Evolutionary conservation across 768 basidiomycete genomes (phyloP).

Genomic region (Coprinopsis sp.): DNA sequence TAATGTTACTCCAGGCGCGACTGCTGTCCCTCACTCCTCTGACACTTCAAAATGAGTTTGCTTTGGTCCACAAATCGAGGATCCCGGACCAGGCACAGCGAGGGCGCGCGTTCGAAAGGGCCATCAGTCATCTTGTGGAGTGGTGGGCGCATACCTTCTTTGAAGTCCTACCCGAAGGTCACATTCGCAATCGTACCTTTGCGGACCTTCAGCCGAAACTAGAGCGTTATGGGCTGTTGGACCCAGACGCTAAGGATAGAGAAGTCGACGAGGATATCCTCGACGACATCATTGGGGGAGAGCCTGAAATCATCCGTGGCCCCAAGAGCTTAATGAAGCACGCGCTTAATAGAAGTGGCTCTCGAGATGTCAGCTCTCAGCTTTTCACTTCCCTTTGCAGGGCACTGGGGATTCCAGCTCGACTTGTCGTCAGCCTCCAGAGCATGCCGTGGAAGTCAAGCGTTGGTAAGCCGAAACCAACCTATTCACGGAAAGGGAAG

Average conservation of each 20-base stretch:
- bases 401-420: slow-evolving; percentile 77
- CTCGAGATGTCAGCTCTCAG: slow-evolving; percentile 82
- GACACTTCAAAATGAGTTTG: slow-evolving; percentile 73
- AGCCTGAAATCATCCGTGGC: slow-evolving; percentile 66
- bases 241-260: slow-evolving; percentile 22
- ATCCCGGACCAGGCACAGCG: slow-evolving; percentile 78
- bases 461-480: slow-evolving; percentile 52
- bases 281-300: slow-evolving; percentile 45
- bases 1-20: slow-evolving; percentile 56
- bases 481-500: slow-evolving; percentile 27
- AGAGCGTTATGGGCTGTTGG: slow-evolving; percentile 26
- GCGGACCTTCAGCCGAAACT: slow-evolving; percentile 59
- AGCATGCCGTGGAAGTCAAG: slow-evolving; percentile 85
- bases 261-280: slow-evolving; percentile 38
- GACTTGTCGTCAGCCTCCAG: slow-evolving; percentile 88
- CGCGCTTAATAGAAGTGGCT: slow-evolving; percentile 72
- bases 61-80: slow-evolving; percentile 73
- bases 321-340: slow-evolving; percentile 93
- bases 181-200: slow-evolving; percentile 73
- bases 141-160: slow-evolving; percentile 87
- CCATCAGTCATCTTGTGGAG: slow-evolving; percentile 62
- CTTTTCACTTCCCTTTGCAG: slow-evolving; percentile 89
- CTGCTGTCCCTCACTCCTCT: slow-evolving; percentile 84
- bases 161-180: slow-evolving; percentile 54
- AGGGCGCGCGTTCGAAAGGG: slow-evolving; percentile 83